These are phyloP conservation scores for Collybiopsis confluens DNA, from an alignment of 768 basidiomycete genomes.

Conservation along the genomic window DNA sequence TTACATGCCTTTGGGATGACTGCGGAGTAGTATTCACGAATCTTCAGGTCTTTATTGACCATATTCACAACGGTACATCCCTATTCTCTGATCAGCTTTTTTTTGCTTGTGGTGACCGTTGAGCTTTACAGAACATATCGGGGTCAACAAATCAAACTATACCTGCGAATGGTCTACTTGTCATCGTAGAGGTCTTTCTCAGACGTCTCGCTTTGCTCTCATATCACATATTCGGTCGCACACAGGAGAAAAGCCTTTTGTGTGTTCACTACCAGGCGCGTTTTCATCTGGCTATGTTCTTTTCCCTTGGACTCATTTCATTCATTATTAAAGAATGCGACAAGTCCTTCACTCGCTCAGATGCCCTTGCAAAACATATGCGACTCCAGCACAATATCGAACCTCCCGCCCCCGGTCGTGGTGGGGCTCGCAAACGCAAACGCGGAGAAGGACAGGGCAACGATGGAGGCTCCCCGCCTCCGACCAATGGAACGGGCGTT, in stretches of 20 bases:
- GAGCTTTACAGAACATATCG: constrained; percentile 63
- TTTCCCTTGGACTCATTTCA: constrained; percentile 1
- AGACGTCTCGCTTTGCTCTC: constrained; percentile 86
- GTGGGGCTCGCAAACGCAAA: constrained; percentile 68
- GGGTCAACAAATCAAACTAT: constrained; percentile 78
- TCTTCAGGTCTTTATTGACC: constrained; percentile 71
- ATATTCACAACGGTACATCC: constrained; percentile 85
- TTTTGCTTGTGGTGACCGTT: not conserved
- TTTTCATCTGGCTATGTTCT: constrained; percentile 9
- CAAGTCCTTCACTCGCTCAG: constrained; percentile 92
- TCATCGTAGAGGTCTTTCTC: constrained; percentile 71
- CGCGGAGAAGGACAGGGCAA: constrained; percentile 30
- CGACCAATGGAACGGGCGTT: constrained; percentile 9
- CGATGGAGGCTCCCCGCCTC: constrained; percentile 18
- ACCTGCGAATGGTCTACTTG: constrained; percentile 90
- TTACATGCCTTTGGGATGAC: constrained; percentile 81
- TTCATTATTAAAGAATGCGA: constrained; percentile 73
- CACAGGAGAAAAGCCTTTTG: constrained; percentile 93
- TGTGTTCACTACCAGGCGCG: constrained; percentile 75
- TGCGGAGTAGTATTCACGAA: constrained; percentile 73
- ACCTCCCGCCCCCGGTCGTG: constrained; percentile 69
- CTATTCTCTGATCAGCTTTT: constrained; percentile 28
- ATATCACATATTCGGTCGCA: constrained; percentile 89
- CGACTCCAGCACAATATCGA: constrained; percentile 80
- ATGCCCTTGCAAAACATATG: constrained; percentile 91